Base-by-base conservation (phyloP, 495 filamentous ascomycete genomes). In the Staphylotrichum longicolle region DNA sequence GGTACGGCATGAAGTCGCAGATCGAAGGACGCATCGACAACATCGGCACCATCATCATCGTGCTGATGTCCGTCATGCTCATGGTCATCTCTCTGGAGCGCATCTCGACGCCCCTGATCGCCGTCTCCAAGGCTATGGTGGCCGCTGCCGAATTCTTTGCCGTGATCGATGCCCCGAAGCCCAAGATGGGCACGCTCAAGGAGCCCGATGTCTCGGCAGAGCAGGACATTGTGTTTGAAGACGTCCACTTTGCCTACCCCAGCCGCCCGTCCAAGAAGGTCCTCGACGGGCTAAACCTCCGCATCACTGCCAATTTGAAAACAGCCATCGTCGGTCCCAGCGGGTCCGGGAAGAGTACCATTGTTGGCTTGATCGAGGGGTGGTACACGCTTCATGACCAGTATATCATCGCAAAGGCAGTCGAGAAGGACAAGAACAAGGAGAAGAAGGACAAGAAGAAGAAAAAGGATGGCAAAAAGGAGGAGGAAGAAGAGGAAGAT, bases 301-400 rank as follows among this genome's bases (percentile, higher is more conserved):
- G 61, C 8, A 83, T 91, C 48, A 81, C 84, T 41, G 86, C 91
- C 7, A 92, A 92, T 12, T 89, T 92, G 70, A 88, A 91, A 44
- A 91, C 90, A 33, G 91, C 93, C n/a, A 81, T 98, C 52, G 91
- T 96, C 45, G 89, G 93, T 8, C 85, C 92, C 10, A 91, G 90
- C 15, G 88, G 88, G 14, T 90, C 89, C 46, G 88, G 93, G 41
- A 98, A 98, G 76, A 91, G 88, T 64, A 97, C 93, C 0, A 89
- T 97, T 15, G 88, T 97, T 33, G 93, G 91, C 0, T 77, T 98
- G 7, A 84, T 98, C 44, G 91, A 97, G 69, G 84, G 93, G 2
- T 98, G 96, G 81, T 98, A 98, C 68, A 85, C 91, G 37, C 87
- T 95, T 41, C 68, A 74, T 20, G 74, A 80, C 39, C 78, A 81